phyloP scores from a whole-genome alignment of 163 green algal genomes.

The Coccomyxa subellipsoidea region DNA sequence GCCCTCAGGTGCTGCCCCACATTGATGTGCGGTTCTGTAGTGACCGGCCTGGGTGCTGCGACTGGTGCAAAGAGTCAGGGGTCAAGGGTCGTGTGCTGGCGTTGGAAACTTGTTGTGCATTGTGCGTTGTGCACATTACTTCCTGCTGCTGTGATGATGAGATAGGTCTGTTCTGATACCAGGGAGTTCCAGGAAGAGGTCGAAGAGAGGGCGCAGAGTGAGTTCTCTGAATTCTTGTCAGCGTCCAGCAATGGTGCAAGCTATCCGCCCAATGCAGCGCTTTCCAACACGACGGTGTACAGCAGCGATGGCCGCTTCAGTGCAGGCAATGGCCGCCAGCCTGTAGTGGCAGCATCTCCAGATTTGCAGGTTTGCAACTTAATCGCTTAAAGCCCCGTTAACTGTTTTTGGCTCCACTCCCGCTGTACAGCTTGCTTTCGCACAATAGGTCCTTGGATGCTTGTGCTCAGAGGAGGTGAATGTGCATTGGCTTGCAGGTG shows the following conservation, averaged over 20 bases:
- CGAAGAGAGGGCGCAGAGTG: conserved; percentile 16
- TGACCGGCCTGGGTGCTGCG: too few relatives aligned
- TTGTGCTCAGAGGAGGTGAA: too few relatives aligned
- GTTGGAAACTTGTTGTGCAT: too few relatives aligned
- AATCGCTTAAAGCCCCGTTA: background rate
- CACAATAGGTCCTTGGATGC: too few relatives aligned
- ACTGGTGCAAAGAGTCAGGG: too few relatives aligned
- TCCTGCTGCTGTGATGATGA: background rate
- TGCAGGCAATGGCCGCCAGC: conserved; percentile 4
- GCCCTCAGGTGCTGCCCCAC: conserved; percentile 17
- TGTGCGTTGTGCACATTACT: too few relatives aligned
- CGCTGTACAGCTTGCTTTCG: too few relatives aligned
- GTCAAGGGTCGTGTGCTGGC: too few relatives aligned
- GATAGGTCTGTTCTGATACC: background rate
- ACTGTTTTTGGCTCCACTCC: too few relatives aligned
- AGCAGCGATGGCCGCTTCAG: background rate
- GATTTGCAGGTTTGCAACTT: background rate
- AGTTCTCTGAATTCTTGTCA: background rate
- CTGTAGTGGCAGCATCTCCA: background rate
- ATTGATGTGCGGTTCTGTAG: too few relatives aligned
- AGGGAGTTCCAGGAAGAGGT: conserved; percentile 50
- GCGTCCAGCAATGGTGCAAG: background rate
- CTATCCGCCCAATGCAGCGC: background rate
- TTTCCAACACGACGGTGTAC: background rate
- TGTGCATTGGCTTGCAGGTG: too few relatives aligned